phyloP scores from a whole-genome alignment of 1,139 yeast genomes.

The Yamadazyma aaseri region DNA sequence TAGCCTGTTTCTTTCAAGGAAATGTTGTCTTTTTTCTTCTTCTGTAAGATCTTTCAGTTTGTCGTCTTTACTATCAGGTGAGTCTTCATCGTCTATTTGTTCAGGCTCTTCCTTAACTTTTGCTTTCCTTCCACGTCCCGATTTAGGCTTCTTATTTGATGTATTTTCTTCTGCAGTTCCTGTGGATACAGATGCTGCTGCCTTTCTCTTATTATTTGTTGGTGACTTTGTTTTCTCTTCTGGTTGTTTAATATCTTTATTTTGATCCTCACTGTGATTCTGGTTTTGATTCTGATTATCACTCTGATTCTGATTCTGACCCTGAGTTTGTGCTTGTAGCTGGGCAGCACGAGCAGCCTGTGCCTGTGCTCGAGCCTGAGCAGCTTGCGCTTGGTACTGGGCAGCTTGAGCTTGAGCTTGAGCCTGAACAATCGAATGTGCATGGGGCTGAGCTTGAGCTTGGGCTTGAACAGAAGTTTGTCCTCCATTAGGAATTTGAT shows the following conservation, averaged over 20 bases:
- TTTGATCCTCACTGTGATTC: neutral
- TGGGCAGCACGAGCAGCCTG: conserved; percentile 11
- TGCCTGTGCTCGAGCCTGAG: conserved; percentile 3
- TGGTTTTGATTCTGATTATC: neutral
- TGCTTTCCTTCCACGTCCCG: conserved; percentile 9
- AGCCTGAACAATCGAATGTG: too few relatives aligned
- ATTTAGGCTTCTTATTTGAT: conserved; percentile 5
- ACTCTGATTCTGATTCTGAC: conserved; percentile 3
- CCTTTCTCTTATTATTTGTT: conserved; percentile 5
- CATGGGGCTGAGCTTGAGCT: neutral
- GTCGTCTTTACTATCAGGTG: conserved; percentile 13
- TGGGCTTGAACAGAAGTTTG: too few relatives aligned
- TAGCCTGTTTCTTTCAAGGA: conserved; percentile 85
- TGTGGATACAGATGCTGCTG: neutral
- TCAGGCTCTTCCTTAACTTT: conserved; percentile 7
- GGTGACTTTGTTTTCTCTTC: conserved; percentile 1
- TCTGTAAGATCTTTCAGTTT: conserved; percentile 15
- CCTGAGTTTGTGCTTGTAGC: conserved; percentile 4
- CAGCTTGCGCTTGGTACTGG: conserved; percentile 11
- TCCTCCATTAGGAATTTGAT: neutral
- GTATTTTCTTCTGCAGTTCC: neutral
- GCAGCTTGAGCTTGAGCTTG: conserved; percentile 1
- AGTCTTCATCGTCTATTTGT: conserved; percentile 7
- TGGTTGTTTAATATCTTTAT: neutral
- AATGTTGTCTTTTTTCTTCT: conserved; percentile 70